These are phyloP conservation scores for Acmispon strigosus DNA, from an alignment of 306 rosid genomes.

Conservation along the genomic window DNA sequence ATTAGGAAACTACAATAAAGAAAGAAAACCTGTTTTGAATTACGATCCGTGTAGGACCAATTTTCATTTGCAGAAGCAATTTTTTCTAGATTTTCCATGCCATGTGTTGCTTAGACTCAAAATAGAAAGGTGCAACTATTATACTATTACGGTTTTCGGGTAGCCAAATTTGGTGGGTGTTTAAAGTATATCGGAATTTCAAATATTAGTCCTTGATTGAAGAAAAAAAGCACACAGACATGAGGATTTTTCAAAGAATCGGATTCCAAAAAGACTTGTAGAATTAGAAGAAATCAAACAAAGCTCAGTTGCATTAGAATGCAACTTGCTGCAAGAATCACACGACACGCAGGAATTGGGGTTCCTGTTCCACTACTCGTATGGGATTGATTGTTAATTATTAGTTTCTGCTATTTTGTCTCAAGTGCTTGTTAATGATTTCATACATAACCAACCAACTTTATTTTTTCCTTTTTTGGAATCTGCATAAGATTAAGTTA, in stretches of 20 bases:
- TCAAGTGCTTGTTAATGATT: neutral
- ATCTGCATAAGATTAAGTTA: too few relatives aligned
- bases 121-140: too few relatives aligned
- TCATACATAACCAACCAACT: too few relatives aligned
- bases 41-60: neutral
- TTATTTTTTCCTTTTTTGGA: too few relatives aligned
- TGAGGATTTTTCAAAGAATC: constrained; percentile 3
- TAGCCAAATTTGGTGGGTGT: constrained; percentile 8
- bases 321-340: neutral
- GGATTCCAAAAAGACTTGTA: constrained; percentile 20
- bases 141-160: neutral
- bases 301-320: neutral
- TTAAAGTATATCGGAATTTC: too few relatives aligned
- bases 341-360: neutral
- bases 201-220: too few relatives aligned
- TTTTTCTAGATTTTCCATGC: neutral
- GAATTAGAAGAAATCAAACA: neutral
- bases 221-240: neutral
- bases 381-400: neutral
- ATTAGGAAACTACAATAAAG: neutral
- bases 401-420: neutral
- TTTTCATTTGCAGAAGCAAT: neutral
- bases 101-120: neutral
- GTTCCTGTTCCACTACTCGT: neutral
- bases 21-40: neutral